A percentile compares a stretch with the other conserved stretches of the same genome.
Evolutionary conservation across 169 alveolate genomes (phyloP).

Genomic region (Babesia bovis): DNA sequence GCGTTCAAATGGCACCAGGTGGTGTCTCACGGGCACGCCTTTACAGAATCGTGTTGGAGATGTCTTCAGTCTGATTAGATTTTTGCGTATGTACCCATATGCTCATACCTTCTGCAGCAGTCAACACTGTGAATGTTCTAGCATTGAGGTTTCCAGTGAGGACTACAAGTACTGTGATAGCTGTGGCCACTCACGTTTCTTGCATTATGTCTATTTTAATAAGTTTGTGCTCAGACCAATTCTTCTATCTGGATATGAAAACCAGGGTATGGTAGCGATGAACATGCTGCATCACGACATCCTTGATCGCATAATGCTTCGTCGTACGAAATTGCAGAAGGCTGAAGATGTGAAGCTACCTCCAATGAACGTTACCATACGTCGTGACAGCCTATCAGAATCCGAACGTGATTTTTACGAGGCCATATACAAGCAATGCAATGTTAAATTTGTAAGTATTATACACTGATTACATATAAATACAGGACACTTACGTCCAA

Average conservation of each 20-base stretch:
- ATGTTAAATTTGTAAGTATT: conserved; percentile 60
- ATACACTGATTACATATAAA: conserved; percentile 3
- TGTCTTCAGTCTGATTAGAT: conserved; percentile 90
- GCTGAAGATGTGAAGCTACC: conserved; percentile 84
- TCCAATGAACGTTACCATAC: conserved; percentile 76
- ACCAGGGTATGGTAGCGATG: conserved; percentile 80
- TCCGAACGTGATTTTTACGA: conserved; percentile 84
- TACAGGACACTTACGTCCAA: conserved; percentile 78
- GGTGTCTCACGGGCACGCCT: conserved; percentile 98
- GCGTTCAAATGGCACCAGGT: conserved; percentile 81
- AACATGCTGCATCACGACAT: conserved; percentile 68
- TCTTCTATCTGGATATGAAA: conserved; percentile 77
- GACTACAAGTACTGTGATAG: conserved; percentile 78
- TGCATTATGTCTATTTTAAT: conserved; percentile 83
- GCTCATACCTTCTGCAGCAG: conserved; percentile 89
- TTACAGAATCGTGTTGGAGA: conserved; percentile 95
- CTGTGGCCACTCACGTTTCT: conserved; percentile 82
- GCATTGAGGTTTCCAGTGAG: conserved; percentile 72
- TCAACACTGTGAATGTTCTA: conserved; percentile 81
- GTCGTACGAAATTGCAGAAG: conserved; percentile 86
- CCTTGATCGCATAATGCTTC: conserved; percentile 65
- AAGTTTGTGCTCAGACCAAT: conserved; percentile 84
- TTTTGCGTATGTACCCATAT: conserved; percentile 68
- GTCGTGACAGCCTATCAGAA: conserved; percentile 77
- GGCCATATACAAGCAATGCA: conserved; percentile 81